Evolutionary conservation across 208 protist species (phyloP).

Genomic region (Phytomonas sp.): DNA sequence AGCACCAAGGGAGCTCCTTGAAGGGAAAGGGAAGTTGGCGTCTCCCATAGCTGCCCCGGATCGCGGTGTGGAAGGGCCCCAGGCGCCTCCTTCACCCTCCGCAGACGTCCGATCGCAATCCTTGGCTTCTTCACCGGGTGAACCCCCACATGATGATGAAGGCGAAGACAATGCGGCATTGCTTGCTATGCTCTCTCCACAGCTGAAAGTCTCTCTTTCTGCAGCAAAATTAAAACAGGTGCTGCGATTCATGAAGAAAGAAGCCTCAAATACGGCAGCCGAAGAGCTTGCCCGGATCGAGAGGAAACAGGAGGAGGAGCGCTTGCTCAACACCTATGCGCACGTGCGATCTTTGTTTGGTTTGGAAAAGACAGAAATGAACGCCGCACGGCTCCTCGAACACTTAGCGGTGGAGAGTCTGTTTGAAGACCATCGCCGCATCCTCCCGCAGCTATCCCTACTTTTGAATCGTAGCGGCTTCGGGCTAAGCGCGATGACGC

Average conservation of each 20-base stretch:
- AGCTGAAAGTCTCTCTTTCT: constrained; percentile 60
- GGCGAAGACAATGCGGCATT: not conserved
- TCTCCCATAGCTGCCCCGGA: not conserved
- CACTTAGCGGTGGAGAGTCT: constrained; percentile 45
- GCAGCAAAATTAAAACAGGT: constrained; percentile 37
- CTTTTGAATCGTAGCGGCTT: constrained; percentile 25
- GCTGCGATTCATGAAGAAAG: constrained; percentile 54
- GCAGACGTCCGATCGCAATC: not conserved
- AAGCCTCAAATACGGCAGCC: constrained; percentile 29
- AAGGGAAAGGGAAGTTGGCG: not conserved
- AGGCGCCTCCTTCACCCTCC: not conserved
- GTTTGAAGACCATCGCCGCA: constrained; percentile 39
- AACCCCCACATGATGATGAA: not conserved
- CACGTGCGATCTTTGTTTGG: constrained; percentile 57
- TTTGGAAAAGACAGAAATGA: constrained; percentile 22
- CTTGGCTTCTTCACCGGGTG: not conserved
- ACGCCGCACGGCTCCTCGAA: constrained; percentile 28
- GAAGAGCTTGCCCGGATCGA: constrained; percentile 37
- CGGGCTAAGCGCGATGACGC: constrained; percentile 29
- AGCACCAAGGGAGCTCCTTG: not conserved
- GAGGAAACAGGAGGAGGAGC: constrained; percentile 49
- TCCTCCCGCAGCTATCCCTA: constrained; percentile 33
- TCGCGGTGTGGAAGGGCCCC: not conserved
- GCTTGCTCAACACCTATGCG: constrained; percentile 57
- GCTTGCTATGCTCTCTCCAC: constrained; percentile 40